Evolutionary conservation across 768 basidiomycete genomes (phyloP).

Genomic region (Rhodotorula babjevae): DNA sequence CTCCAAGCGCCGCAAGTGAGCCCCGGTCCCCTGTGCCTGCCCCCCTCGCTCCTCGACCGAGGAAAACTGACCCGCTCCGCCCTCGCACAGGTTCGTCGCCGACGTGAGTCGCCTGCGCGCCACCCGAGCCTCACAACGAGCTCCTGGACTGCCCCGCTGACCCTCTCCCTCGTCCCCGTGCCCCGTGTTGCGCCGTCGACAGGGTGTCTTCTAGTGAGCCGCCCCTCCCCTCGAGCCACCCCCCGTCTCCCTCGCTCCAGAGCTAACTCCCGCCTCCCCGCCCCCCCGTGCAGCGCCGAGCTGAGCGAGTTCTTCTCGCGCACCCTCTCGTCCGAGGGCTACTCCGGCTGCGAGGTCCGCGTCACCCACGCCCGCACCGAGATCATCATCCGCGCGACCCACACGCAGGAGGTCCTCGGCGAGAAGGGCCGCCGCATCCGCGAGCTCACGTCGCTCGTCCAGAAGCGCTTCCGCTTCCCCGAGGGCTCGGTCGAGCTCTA

Average conservation of each 20-base stretch:
- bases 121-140: too few species aligned
- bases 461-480: slow-evolving; percentile 99
- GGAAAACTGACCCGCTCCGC: neutral
- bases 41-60: neutral
- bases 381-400: slow-evolving; percentile 99
- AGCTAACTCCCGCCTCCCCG: neutral
- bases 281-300: slow-evolving; percentile 72
- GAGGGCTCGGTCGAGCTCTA: slow-evolving; percentile 98
- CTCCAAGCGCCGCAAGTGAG: slow-evolving; percentile 44
- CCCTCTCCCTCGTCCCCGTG: neutral
- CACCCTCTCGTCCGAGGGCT: slow-evolving; percentile 97
- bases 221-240: neutral
- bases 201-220: slow-evolving; percentile 41
- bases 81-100: slow-evolving; percentile 34
- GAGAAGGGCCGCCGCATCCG: slow-evolving; percentile 99
- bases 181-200: neutral
- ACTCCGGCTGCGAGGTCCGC: slow-evolving; percentile 99
- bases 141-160: neutral
- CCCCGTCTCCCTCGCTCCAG: neutral
- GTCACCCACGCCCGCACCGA: slow-evolving; percentile 99
- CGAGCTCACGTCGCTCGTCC: slow-evolving; percentile 94
- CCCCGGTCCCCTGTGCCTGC: neutral
- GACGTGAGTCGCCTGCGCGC: slow-evolving; percentile 23
- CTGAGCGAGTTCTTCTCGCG: slow-evolving; percentile 98
- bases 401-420: slow-evolving; percentile 89